Percentiles rank a stretch among this genome's conserved stretches.
Conservation (phyloP, 2,329 filamentous ascomycete species). For the Curvularia eragrostidis region DNA sequence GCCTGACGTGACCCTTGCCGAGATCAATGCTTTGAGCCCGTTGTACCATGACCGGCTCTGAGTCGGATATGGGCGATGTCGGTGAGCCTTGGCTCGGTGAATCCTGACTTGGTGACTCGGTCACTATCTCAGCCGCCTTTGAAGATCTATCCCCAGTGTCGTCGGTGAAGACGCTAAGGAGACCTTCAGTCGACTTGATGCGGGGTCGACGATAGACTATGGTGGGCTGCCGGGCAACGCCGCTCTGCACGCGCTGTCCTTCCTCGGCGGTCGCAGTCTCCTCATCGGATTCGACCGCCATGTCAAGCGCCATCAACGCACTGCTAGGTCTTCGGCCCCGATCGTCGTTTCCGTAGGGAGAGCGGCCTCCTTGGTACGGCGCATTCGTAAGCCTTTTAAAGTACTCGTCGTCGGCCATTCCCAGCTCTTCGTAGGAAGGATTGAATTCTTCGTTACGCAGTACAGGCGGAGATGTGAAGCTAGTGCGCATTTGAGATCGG, state of each 20-base stretch:
- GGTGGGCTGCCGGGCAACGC: conserved; percentile 64
- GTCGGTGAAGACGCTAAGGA: conserved; percentile 60
- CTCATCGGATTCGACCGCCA: conserved; percentile 53
- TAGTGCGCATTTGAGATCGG: conserved; percentile 56
- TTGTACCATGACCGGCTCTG: conserved; percentile 53
- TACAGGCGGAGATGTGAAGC: conserved; percentile 52
- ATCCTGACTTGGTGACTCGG: conserved; percentile 37
- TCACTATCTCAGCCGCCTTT: conserved; percentile 39
- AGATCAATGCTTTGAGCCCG: conserved; percentile 76
- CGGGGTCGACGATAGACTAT: conserved; percentile 67
- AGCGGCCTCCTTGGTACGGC: conserved; percentile 53
- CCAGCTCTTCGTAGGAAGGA: conserved; percentile 70
- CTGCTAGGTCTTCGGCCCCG: conserved; percentile 52
- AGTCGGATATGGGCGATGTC: conserved; percentile 39
- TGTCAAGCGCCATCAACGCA: conserved; percentile 51
- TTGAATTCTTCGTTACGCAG: conserved; percentile 61
- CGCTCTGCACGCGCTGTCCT: conserved; percentile 58
- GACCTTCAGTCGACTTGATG: conserved; percentile 67
- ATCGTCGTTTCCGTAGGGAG: conserved; percentile 34
- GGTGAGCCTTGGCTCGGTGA: conserved; percentile 42
- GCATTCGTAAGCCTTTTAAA: conserved; percentile 63
- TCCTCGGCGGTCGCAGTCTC: conserved; percentile 31
- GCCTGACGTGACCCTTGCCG: conserved; percentile 69
- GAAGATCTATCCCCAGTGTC: conserved; percentile 44
- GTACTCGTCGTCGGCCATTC: conserved; percentile 75